Evolutionary conservation across 2,329 filamentous ascomycete species (phyloP).

Genomic region (Mycosphaerella arachidis): DNA sequence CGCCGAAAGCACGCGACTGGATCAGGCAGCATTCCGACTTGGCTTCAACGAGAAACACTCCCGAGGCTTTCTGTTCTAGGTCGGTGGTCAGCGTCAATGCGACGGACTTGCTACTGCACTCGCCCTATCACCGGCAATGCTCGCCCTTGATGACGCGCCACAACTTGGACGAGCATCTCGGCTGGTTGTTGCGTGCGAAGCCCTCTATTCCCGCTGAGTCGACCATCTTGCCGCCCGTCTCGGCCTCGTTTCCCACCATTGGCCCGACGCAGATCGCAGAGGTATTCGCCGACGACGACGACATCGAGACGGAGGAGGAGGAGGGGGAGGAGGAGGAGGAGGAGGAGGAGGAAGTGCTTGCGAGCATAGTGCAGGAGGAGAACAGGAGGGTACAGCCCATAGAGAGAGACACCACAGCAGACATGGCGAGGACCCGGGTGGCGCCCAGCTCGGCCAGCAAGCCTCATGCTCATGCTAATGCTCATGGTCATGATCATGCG

Average conservation of each 20-base stretch:
- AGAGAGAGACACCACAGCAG: slow-evolving; percentile 5
- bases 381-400: slow-evolving; percentile 1
- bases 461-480: slow-evolving; percentile 18
- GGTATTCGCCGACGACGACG: background rate
- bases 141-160: slow-evolving; percentile 43
- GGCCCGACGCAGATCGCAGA: slow-evolving; percentile 7
- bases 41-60: no score
- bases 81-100: slow-evolving; percentile 1
- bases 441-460: slow-evolving; percentile 42
- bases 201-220: slow-evolving; percentile 38
- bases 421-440: slow-evolving; percentile 43
- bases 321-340: background rate
- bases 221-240: slow-evolving; percentile 19
- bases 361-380: background rate
- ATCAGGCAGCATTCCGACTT: background rate
- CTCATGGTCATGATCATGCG: slow-evolving; percentile 11
- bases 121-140: slow-evolving; percentile 17
- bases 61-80: no score
- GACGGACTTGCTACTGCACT: background rate
- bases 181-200: slow-evolving; percentile 45
- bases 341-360: background rate
- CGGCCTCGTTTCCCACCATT: slow-evolving; percentile 13
- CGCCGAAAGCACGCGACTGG: background rate
- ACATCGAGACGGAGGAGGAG: background rate
- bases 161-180: slow-evolving; percentile 46